Evolutionary conservation across 495 filamentous ascomycete genomes (phyloP), one percentile per base, ranked within the genome.

Genomic region (Aspergillus incahuasiensis): DNA sequence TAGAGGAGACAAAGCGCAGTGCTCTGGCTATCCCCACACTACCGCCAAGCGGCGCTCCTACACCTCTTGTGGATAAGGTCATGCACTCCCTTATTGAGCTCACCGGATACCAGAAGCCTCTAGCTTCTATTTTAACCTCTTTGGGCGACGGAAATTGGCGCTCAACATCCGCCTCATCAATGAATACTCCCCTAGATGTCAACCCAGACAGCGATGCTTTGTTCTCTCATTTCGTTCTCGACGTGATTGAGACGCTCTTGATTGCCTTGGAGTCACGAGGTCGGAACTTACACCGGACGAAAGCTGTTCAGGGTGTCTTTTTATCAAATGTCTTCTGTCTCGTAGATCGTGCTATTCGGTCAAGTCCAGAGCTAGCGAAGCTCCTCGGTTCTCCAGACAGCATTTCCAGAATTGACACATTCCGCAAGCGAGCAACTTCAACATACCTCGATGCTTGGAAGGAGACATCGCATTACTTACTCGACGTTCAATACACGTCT

Each of bases 91-190:
- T 99, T 22, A 83, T 90, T 58, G 88, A 86, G 20, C 84, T 99
- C 81, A 87, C 91, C 15, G 84, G 86, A 43, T 97, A 95, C 73
- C 82, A 92, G 5, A 80, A 83, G n/a, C 89, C 92, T 8, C 80
- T 97, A 16, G 88, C 88, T 19, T 91, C 89, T 54, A 88, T 99
- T 58, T 82, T 97, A 76, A 85, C 92, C 13, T 94, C 91, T 2
- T 74, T 99, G 5, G 94, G 94, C 18, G 91, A 96, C 64, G 90
- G 91, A 5, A 94, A 94, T 48, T 99, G 94, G 94, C 73, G 69
- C 13, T 68, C 74, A 9, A 79, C 75, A 7, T 80, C 78, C 38
- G 81, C 77, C 13, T 75, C 79, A 18, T 76, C 88, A n/a, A 83
- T 81, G 19, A 79, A 87, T 11, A 86, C 89, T 8, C 86, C 85